Base-by-base conservation (phyloP, 768 basidiomycete species). In the Panaeolus cyanescens region DNA sequence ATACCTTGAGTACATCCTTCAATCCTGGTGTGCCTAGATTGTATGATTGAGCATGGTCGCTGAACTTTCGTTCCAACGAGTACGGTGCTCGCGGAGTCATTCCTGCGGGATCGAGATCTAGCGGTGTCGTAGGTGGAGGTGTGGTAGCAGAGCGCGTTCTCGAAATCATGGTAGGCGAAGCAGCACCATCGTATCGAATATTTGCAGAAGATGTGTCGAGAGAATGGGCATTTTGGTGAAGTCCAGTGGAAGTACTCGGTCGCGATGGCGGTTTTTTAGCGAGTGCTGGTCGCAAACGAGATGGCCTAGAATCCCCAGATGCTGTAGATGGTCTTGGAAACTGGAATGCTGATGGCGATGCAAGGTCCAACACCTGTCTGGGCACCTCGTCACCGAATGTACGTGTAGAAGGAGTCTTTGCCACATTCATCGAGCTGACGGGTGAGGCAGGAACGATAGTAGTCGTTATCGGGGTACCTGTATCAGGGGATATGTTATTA, bases 1-100 rank as follows among this genome's bases (percentile, higher is more conserved):
- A 45, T 70, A 88, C 90, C 84, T 91, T 91, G 28, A 91, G 72
- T 17, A 89, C 87, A 67, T 92, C 90, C 68, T 87, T 91, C 32
- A 91, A 74, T 3, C 85, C 88, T 1, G 88, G 87, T 0, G 86
- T 73, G 25, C 77, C 76, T 34, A 78, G 64, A 32, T 42, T 59
- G 31, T 58, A 54, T 2, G 55, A 28, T 13, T 61, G 60, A 32
- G 42, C 42, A 5, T 42, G 31, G 32, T 67, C 66, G 13, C 22
- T 50, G 19, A 59, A 32, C 39, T 39, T 67, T 33, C 61, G 65
- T 13, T 66, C 64, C 19, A 55, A 22, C 2, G 58, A 12, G 7
- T 36, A 39, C 5, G 62, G 58, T n/a, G 59, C 54, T 56, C 54
- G 54, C 57, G 58, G 59, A 8, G 62, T 55, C 40, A 33, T 15